Evolutionary conservation across 257 asterid species (phyloP).

Genomic region (Solanum tacnaense): DNA sequence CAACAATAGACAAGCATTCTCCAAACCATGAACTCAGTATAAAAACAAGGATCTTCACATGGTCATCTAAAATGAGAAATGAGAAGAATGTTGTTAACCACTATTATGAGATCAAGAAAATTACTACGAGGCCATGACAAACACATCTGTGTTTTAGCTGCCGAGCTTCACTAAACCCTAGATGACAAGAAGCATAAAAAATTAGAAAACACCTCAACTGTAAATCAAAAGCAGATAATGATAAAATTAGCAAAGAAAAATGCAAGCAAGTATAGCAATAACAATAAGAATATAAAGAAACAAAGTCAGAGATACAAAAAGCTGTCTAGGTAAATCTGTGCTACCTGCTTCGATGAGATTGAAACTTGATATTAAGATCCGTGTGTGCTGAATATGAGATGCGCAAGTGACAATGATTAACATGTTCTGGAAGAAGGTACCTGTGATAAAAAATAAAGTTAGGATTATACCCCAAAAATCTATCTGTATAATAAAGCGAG

Average conservation of each 20-base stretch:
- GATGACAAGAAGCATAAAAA: slow-evolving; percentile 37
- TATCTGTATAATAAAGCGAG: background rate
- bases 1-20: background rate
- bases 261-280: slow-evolving; percentile 3
- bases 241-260: background rate
- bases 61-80: background rate
- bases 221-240: background rate
- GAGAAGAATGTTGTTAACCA: background rate
- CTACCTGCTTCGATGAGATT: slow-evolving; percentile 87
- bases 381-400: slow-evolving; percentile 85
- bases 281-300: slow-evolving; percentile 1
- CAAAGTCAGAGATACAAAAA: slow-evolving; percentile 7
- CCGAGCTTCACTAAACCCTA: slow-evolving; percentile 76
- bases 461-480: background rate
- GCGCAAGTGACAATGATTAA: slow-evolving; percentile 53
- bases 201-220: slow-evolving; percentile 29
- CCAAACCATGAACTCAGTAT: background rate
- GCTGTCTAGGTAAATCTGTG: background rate
- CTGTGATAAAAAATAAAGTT: slow-evolving; percentile 24
- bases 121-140: slow-evolving; percentile 51
- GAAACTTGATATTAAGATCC: slow-evolving; percentile 81
- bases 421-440: slow-evolving; percentile 76
- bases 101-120: slow-evolving; percentile 39
- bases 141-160: slow-evolving; percentile 58
- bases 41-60: background rate